A percentile compares a stretch with the other conserved stretches of the same genome.
Evolutionary conservation across 257 asterid species (phyloP).

Genomic region (Verbascum thapsus): DNA sequence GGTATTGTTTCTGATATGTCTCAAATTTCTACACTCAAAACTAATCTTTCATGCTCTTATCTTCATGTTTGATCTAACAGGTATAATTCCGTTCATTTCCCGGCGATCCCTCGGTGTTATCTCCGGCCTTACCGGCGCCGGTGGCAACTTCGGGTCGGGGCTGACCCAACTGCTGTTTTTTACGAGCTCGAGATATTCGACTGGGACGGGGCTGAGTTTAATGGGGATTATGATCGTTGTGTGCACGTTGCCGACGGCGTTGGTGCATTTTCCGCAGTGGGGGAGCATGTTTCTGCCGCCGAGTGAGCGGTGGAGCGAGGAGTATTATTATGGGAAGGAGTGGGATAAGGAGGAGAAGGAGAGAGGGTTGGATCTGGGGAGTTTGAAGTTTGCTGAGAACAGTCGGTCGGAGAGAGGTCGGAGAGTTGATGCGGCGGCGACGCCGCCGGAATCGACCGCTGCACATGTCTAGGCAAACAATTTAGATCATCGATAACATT

Average conservation of each 20-base stretch:
- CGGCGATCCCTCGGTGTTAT: slow-evolving; percentile 56
- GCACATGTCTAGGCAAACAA: slow-evolving; percentile 3
- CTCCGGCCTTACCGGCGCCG: slow-evolving; percentile 61
- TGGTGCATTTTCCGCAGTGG: slow-evolving; percentile 71
- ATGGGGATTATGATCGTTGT: slow-evolving; percentile 61
- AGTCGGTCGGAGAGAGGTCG: slow-evolving; percentile 59
- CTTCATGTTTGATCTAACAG: no score
- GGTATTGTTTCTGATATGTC: no score
- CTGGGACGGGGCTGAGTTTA: slow-evolving; percentile 41
- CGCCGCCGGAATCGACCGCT: slow-evolving; percentile 29
- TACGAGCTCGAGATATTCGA: slow-evolving; percentile 45
- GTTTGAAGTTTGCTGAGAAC: slow-evolving; percentile 56
- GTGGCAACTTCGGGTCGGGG: slow-evolving; percentile 63
- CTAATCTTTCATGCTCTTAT: no score
- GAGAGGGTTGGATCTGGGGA: slow-evolving; percentile 48
- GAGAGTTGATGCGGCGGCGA: slow-evolving; percentile 30
- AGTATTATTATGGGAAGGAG: slow-evolving; percentile 48
- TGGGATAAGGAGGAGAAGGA: slow-evolving; percentile 52
- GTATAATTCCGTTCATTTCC: slow-evolving; percentile 60
- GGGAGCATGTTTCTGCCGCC: slow-evolving; percentile 63
- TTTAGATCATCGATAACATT: no score
- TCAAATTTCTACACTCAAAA: no score
- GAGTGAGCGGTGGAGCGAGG: slow-evolving; percentile 46
- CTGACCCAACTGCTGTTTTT: slow-evolving; percentile 55
- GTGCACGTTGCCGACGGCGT: slow-evolving; percentile 48